A percentile compares a stretch with the other conserved stretches of the same genome.
These are phyloP conservation scores for Spongospora subterranea DNA, from an alignment of 208 protist genomes.

Conservation along the genomic window DNA sequence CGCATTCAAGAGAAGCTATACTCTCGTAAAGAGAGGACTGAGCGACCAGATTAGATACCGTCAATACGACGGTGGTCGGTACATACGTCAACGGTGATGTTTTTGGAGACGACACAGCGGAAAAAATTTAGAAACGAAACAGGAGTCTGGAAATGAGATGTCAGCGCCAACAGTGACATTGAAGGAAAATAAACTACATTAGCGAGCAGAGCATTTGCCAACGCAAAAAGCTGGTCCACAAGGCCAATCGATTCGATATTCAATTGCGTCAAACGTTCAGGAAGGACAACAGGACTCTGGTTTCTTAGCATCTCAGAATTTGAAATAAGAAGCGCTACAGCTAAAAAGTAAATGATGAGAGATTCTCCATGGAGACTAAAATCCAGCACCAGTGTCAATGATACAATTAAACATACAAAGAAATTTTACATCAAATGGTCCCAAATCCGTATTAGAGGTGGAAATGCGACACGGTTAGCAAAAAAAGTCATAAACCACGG, in stretches of 20 bases:
- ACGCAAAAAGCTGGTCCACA: slow-evolving; percentile 6
- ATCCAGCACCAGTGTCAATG: neutral
- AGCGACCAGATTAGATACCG: neutral
- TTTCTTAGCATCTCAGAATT: neutral
- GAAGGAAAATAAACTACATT: neutral
- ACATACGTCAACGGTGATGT: slow-evolving; percentile 35
- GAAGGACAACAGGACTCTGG: slow-evolving; percentile 39
- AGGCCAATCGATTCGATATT: neutral
- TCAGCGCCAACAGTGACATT: neutral
- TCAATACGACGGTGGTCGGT: neutral
- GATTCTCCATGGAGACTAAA: neutral
- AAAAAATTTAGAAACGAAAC: slow-evolving; percentile 9
- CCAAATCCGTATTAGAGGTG: neutral
- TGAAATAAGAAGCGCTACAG: slow-evolving; percentile 6
- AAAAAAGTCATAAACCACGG: slow-evolving; percentile 46
- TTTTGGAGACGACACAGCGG: neutral
- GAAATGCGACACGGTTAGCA: slow-evolving; percentile 37
- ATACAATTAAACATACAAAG: neutral
- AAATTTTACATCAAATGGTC: slow-evolving; percentile 38
- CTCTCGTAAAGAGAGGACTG: slow-evolving; percentile 24
- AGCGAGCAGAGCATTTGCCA: neutral
- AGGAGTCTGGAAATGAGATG: slow-evolving; percentile 29
- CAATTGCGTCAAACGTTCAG: slow-evolving; percentile 37
- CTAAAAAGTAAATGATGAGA: slow-evolving; percentile 21
- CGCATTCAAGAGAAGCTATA: neutral